These are phyloP conservation scores for Cardamine chenopodiifolia DNA, from an alignment of 345 rosid species.

Conservation along the genomic window DNA sequence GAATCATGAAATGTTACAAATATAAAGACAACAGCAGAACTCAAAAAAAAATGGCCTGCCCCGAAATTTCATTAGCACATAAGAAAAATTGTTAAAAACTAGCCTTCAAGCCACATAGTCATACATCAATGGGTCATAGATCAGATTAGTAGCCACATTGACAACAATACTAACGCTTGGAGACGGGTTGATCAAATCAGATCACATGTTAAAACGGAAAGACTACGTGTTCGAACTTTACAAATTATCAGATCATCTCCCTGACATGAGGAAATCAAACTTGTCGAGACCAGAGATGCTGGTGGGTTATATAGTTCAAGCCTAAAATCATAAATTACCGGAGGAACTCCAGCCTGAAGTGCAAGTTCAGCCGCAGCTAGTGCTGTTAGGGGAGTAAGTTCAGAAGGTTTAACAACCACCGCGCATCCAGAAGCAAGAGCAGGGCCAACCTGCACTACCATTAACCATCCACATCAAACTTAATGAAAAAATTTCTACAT, in stretches of 20 bases:
- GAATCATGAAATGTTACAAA: not conserved
- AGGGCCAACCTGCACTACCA: constrained; percentile 78
- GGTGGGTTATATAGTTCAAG: constrained; percentile 21
- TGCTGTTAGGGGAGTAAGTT: constrained; percentile 92
- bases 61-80: constrained; percentile 16
- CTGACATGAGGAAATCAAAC: constrained; percentile 6
- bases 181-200: constrained; percentile 9
- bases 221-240: constrained; percentile 1
- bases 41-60: constrained; percentile 8
- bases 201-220: constrained; percentile 18
- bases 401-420: constrained; percentile 93
- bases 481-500: not conserved
- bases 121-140: constrained; percentile 14
- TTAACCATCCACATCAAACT: constrained; percentile 36
- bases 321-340: constrained; percentile 58
- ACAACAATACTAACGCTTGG: not conserved
- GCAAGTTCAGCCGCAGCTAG: constrained; percentile 94
- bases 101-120: constrained; percentile 25
- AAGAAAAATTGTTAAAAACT: constrained; percentile 11
- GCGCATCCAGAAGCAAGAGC: constrained; percentile 99
- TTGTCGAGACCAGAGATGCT: constrained; percentile 18
- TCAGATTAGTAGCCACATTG: constrained; percentile 28
- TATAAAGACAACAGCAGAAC: not conserved
- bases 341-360: constrained; percentile 97
- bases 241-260: constrained; percentile 15